Evolutionary conservation across 2,329 filamentous ascomycete species (phyloP), one percentile per base, ranked within the genome.

Genomic region (Raffaelea arxii): DNA sequence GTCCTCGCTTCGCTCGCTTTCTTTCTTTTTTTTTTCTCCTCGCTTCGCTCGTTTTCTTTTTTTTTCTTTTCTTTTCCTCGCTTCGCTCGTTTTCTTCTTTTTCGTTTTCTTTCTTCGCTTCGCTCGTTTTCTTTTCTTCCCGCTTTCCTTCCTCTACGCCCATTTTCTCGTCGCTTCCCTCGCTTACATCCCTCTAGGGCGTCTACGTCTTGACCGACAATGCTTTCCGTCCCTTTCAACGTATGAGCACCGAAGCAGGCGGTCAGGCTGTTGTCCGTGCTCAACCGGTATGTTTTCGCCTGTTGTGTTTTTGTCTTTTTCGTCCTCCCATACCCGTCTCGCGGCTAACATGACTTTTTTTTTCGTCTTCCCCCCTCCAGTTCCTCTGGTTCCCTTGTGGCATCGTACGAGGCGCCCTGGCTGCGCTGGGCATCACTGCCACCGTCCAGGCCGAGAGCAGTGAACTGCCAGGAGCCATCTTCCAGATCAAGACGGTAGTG

Each of bases 131-230:
- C n/a, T n/a, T n/a, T n/a, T n/a, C n/a, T n/a, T n/a, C n/a, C n/a
- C 25, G 14, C 11, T 24, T 37, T n/a, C n/a, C 19, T 19, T 16
- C 19, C 11, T 35, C 14, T 38, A 35, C n/a, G 22, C 32, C 4
- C 14, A 19, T 36, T 9, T 14, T 19, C 39, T 18, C 22, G 6
- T 21, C 18, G 22, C n/a, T 1, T 32, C 14, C 41, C 23, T 25
- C 41, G 41, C 51, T 54, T 22, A 55, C 48, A 23, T 22, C 21
- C 43, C 2, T 7, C 46, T 49, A 87, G 82, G 92, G 92, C 43
- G 89, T 97, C 55, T 98, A 96, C 64, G 92, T 98, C 38, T 71
- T 98, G 44, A 97, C 91, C 14, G 92, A 98, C 66, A 89, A 89
- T 61, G 72, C 83, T 10, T 98, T 98, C 68, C 83, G 87, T 42